Percentiles rank a stretch among this genome's conserved stretches.
phyloP scores from a whole-genome alignment of 768 basidiomycete genomes.

The Melanogaster broomeanus region DNA sequence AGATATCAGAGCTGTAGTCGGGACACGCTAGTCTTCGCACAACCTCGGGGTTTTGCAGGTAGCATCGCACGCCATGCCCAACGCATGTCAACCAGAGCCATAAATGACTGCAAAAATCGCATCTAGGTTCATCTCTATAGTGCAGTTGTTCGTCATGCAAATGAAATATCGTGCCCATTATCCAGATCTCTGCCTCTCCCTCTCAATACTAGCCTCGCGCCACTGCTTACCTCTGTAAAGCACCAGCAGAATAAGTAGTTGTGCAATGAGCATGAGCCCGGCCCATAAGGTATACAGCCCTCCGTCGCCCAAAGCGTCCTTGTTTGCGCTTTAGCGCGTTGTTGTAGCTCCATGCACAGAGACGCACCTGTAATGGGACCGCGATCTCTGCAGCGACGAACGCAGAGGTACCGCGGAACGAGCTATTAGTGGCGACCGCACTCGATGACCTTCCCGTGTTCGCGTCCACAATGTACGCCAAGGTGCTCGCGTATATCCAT shows the following conservation, averaged over 20 bases:
- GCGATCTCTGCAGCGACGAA: constrained; percentile 77
- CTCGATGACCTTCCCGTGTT: constrained; percentile 80
- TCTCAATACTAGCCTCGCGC: constrained; percentile 52
- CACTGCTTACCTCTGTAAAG: constrained; percentile 61
- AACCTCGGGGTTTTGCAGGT: too few species aligned
- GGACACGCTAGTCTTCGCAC: too few species aligned
- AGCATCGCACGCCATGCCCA: too few species aligned
- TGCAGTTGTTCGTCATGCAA: not conserved
- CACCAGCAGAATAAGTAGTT: constrained; percentile 59
- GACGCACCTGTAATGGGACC: constrained; percentile 60
- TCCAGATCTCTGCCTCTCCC: constrained; percentile 33
- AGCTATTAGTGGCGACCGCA: constrained; percentile 75
- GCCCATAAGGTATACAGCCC: constrained; percentile 48
- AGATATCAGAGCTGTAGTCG: too few species aligned
- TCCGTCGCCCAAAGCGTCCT: constrained; percentile 30
- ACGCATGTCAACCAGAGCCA: too few species aligned
- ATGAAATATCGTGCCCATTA: too few species aligned
- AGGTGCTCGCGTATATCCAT: constrained; percentile 62
- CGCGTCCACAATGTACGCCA: constrained; percentile 87
- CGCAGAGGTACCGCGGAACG: constrained; percentile 68
- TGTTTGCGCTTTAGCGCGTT: not conserved
- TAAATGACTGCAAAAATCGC: not conserved
- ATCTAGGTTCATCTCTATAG: not conserved
- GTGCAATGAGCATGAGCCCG: constrained; percentile 56
- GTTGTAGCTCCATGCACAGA: not conserved